Percentiles rank a stretch among this genome's conserved stretches.
Conservation (phyloP, 805 yeast species). For the Wickerhamiella siamensis region DNA sequence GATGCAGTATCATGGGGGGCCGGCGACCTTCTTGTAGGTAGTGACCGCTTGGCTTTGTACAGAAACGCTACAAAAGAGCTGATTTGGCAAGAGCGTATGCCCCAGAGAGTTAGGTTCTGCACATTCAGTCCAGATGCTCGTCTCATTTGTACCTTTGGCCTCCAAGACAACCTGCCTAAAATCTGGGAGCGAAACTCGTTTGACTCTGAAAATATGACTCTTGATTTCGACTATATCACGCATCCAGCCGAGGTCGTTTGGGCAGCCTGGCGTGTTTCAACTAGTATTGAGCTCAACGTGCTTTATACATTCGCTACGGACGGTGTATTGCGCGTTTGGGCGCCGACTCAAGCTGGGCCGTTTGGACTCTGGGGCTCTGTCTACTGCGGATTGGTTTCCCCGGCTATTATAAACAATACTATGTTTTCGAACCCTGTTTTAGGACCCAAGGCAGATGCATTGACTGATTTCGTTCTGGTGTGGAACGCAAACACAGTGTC, state of each 20-base stretch:
- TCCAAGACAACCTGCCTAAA: conserved; percentile 52
- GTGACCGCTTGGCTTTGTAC: conserved; percentile 26
- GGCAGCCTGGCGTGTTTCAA: conserved; percentile 40
- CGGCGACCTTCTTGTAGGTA: conserved; percentile 2
- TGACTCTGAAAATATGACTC: conserved; percentile 46
- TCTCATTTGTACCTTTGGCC: conserved; percentile 49
- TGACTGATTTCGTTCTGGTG: conserved; percentile 1
- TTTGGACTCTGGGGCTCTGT: conserved; percentile 31
- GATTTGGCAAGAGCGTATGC: conserved; percentile 38
- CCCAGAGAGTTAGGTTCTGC: conserved; percentile 44
- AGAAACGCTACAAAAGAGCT: not conserved
- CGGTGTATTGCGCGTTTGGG: conserved; percentile 50
- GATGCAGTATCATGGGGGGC: conserved; percentile 1
- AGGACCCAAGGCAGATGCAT: not conserved
- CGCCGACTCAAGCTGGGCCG: conserved; percentile 8
- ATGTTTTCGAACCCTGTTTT: not conserved
- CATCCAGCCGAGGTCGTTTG: conserved; percentile 46
- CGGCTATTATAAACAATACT: not conserved
- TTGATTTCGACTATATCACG: conserved; percentile 54
- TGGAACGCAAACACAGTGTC: conserved; percentile 6
- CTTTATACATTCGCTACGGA: conserved; percentile 56
- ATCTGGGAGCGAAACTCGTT: conserved; percentile 66
- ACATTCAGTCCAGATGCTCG: conserved; percentile 54
- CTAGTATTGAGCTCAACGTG: conserved; percentile 31
- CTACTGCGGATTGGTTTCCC: conserved; percentile 31